Base-by-base conservation (phyloP, 1,139 yeast species). In the Geotrichum europaeum region DNA sequence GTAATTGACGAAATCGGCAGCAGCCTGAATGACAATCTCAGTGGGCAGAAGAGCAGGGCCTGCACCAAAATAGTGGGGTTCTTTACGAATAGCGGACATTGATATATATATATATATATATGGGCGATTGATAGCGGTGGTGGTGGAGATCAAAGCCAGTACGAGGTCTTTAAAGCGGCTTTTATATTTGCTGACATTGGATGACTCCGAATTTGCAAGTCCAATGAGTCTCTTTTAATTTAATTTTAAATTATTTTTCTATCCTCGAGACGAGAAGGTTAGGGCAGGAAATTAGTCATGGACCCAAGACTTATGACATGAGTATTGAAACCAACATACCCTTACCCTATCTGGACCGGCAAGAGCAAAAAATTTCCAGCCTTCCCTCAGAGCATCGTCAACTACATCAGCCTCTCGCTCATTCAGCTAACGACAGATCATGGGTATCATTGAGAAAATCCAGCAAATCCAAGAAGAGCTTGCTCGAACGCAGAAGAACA, bases 1-100 rank as follows among this genome's bases (percentile, higher is more conserved):
- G 74, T 84, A 94, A 67, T 84, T 81, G 64, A 94, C 73, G 66
- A 94, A 79, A 72, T 94, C 98, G 49, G 75, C 73, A 0, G 97
- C 96, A 1, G 98, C 97, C 75, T 89, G 87, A 73, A 89, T 87
- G 59, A 94, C 81, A 3, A 91, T 98, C 9, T 76, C 73, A 3
- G 94, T 85, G 32, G 98, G 97, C 57, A 94, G 80, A 61, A 86
- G 81, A 1, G 99, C 99, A 54, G 99, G 99, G 13, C 99, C 99
- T 30, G 99, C 98, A 61, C 98, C 99, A 70, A 90, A 94, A 73
- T 94, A 89, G 72, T 84, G 80, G 60, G 96, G 92, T 47, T 67
- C 68, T 51, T 60, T 47, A 20, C 57, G 51, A 49, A 55, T 53
- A n/a, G 30, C 28, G 7, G 57, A n/a, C 55, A 54, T 57, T 28